Percentiles rank a stretch among this genome's conserved stretches.
Evolutionary conservation across 805 yeast genomes (phyloP).

Genomic region (Metschnikowia matae): DNA sequence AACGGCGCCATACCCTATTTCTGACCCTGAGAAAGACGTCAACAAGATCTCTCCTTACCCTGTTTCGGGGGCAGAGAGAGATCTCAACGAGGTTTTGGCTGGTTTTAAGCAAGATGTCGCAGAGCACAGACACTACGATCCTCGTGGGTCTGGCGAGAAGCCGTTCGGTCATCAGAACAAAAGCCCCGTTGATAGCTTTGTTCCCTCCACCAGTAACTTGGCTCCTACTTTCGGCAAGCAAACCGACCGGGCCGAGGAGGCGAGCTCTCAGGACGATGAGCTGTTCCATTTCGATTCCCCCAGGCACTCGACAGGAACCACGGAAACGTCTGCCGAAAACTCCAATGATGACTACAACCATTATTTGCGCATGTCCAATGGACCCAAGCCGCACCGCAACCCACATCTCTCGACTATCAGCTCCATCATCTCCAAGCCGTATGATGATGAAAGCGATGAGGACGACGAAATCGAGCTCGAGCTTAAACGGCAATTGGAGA

Average conservation of each 20-base stretch:
- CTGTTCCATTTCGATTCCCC: conserved; percentile 6
- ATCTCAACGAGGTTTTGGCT: conserved; percentile 25
- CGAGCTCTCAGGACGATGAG: conserved; percentile 7
- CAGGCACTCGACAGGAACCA: conserved; percentile 8
- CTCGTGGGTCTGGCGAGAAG: conserved; percentile 8
- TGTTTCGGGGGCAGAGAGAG: conserved; percentile 2
- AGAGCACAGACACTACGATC: conserved; percentile 20
- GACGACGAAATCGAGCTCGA: conserved; percentile 35
- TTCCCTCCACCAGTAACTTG: conserved; percentile 11
- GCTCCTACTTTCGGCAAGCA: conserved; percentile 4
- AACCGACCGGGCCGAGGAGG: background rate
- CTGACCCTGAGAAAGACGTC: conserved; percentile 12
- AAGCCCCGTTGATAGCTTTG: conserved; percentile 1
- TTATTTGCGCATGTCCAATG: conserved; percentile 19
- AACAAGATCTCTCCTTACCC: conserved; percentile 13
- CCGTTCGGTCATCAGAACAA: background rate
- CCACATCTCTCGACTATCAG: conserved; percentile 41
- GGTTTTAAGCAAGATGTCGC: conserved; percentile 27
- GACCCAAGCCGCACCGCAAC: conserved; percentile 15
- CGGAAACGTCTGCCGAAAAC: conserved; percentile 4
- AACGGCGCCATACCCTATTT: conserved; percentile 6
- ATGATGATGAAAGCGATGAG: conserved; percentile 21
- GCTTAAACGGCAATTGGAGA: conserved; percentile 35
- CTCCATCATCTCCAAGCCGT: conserved; percentile 38
- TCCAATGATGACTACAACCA: conserved; percentile 23